A percentile compares a stretch with the other conserved stretches of the same genome.
Conservation (phyloP, 352 stramenopile species). For the Saprolegnia parasitica region DNA sequence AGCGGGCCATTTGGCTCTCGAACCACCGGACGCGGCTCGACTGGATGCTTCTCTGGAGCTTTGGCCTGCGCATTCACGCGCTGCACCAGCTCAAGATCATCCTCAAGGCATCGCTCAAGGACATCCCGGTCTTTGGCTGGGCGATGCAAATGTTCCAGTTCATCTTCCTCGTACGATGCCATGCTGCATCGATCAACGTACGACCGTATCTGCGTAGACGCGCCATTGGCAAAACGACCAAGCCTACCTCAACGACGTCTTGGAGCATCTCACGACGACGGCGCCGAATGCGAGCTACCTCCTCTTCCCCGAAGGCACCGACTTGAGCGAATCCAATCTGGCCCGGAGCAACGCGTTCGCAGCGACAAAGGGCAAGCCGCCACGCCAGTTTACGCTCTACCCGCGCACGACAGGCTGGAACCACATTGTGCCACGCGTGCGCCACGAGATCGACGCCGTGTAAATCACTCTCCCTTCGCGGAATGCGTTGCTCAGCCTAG, state of each 20-base stretch:
- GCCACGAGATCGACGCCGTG: conserved; percentile 52
- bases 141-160: conserved; percentile 84
- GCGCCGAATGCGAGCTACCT: conserved; percentile 63
- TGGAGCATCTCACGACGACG: conserved; percentile 47
- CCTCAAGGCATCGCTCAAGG: conserved; percentile 67
- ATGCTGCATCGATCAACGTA: too few species aligned
- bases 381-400: conserved; percentile 64
- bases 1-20: conserved; percentile 64
- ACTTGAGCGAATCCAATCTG: conserved; percentile 60
- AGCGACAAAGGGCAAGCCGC: conserved; percentile 40
- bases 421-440: conserved; percentile 65
- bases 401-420: conserved; percentile 70
- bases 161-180: conserved; percentile 61
- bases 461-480: conserved; percentile 33
- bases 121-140: conserved; percentile 75
- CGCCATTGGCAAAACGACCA: conserved; percentile 62
- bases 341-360: conserved; percentile 60
- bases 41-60: conserved; percentile 79
- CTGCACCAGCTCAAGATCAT: conserved; percentile 63
- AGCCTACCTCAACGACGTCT: conserved; percentile 42
- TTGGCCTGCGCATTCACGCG: conserved; percentile 49
- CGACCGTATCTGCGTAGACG: conserved; percentile 38
- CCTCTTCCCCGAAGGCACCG: conserved; percentile 77
- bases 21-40: conserved; percentile 83
- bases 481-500: neutral